Evolutionary conservation across 2,329 filamentous ascomycete genomes (phyloP), one percentile per base, ranked within the genome.

Genomic region (Microsporum audouinii): DNA sequence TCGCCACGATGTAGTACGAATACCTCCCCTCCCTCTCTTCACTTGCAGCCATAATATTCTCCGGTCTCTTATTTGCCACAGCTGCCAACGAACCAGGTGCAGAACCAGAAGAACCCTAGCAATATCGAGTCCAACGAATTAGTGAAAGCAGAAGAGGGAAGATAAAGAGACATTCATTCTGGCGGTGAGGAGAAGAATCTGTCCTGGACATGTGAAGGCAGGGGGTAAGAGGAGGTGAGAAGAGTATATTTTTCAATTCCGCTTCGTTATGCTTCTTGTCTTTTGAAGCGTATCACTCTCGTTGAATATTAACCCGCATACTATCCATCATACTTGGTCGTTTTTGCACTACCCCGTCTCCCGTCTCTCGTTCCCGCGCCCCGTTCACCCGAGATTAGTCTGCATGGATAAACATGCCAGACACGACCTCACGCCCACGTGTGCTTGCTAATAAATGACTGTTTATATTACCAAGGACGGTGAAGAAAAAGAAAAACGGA

Each of bases 381-480:
- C 33, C 49, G 49, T 6, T 55, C 49, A 55, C 31, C 29, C 33
- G 49, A 36, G 49, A 55, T 36, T 55, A 55, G 33, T 55, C 12
- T 55, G 49, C 49, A 55, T 55, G 49, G 31, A 55, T 55, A 34
- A 23, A 55, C 29, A 38, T 55, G 49, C 31, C 49, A 55, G 31
- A 36, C 49, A 55, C 33, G 49, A 55, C 49, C n/a, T 55, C 49
- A 34, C 31, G 31, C 49, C 49, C 49, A 55, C 49, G 49, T 55
- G 49, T 36, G 14, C 31, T 55, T 55, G 49, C 49, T 8, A 34
- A 34, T 8, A 55, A 31, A 17, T 55, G n/a, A 55, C 31, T 55
- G 12, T 38, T 34, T 14, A 34, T 55, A 34, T 36, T 34, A 34
- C 36, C 45, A 55, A 38, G 49, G 14, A 53, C 45, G 3, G 49